Base-by-base conservation (phyloP, 1,139 yeast genomes). In the Suhomyces wounanorum region DNA sequence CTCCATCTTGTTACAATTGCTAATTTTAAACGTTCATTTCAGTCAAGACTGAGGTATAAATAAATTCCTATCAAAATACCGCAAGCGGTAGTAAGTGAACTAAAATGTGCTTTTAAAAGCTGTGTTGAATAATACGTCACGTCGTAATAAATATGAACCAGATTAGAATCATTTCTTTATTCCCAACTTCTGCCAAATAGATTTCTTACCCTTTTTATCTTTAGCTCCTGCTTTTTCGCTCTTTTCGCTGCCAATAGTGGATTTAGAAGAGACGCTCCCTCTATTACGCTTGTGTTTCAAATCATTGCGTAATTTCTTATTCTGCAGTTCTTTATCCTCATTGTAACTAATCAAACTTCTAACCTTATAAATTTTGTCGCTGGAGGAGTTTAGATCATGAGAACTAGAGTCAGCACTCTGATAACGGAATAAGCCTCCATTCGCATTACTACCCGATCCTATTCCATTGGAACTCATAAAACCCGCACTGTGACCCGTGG, bases 361-460 rank as follows among this genome's bases (percentile, higher is more conserved):
- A n/a, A 76, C 79, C 56, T 73, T 73, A 63, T 75, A 75, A 43
- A 72, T 66, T 11, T 60, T 56, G n/a, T 56, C 63, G 14, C 43
- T 52, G 13, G 48, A 49, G 10, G 50, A 45, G 13, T 23, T 40
- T n/a, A 30, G 39, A 21, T 51, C 53, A 17, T 47, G 51, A 7
- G 44, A 42, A 26, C 49, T 43, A 3, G 51, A 53, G 28, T 54
- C 56, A 4, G 44, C 31, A 37, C 58, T 52, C 9, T 33, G 43
- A 33, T 49, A 48, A 9, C 55, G 49, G 44, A 50, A 47, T 13
- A 55, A 39, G 8, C 28, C 52, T 16, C 40, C 38, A 18, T 28
- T 39, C 25, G 18, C 37, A 7, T 44, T 16, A 17, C 45, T 42
- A 8, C 50, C 50, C 17, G 14, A 41, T 0, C 49, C 49, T n/a